These are phyloP conservation scores for Mycosarcoma maydis DNA, from an alignment of 1,284 basidiomycete species.

Conservation along the genomic window DNA sequence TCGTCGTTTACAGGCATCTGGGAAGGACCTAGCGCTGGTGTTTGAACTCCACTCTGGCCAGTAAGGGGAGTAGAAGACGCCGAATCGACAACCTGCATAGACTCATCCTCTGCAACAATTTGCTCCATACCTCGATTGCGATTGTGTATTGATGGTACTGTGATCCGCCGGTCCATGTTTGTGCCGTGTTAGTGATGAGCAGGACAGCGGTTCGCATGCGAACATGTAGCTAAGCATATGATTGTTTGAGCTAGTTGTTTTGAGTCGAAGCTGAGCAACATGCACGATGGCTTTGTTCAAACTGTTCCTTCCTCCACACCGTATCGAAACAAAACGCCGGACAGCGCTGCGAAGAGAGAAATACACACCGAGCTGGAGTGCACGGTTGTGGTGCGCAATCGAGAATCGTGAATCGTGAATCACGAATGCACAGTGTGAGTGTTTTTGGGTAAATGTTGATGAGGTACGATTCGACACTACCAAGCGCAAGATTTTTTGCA, in stretches of 20 bases:
- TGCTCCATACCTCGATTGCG: neutral
- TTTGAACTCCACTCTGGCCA: constrained; percentile 19
- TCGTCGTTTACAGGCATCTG: constrained; percentile 33
- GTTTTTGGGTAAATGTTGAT: too few species aligned
- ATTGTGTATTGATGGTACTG: constrained; percentile 17
- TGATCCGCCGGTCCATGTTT: constrained; percentile 13
- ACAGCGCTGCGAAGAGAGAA: too few species aligned
- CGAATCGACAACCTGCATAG: constrained; percentile 6
- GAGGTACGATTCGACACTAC: too few species aligned
- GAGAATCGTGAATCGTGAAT: too few species aligned
- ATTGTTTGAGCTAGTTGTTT: neutral
- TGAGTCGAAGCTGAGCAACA: too few species aligned
- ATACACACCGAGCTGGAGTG: too few species aligned
- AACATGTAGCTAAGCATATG: neutral
- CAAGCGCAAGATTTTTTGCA: too few species aligned
- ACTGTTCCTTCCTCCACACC: constrained; percentile 8
- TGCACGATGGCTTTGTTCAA: too few species aligned
- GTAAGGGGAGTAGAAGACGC: constrained; percentile 21
- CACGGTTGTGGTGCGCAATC: too few species aligned
- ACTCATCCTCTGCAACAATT: neutral
- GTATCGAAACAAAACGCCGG: neutral
- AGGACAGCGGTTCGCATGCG: too few species aligned
- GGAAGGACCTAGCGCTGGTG: constrained; percentile 13
- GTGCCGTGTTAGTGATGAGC: neutral
- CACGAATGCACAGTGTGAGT: too few species aligned